Base-by-base conservation (phyloP, 129 eudicot genomes). In the Tanacetum coccineum region DNA sequence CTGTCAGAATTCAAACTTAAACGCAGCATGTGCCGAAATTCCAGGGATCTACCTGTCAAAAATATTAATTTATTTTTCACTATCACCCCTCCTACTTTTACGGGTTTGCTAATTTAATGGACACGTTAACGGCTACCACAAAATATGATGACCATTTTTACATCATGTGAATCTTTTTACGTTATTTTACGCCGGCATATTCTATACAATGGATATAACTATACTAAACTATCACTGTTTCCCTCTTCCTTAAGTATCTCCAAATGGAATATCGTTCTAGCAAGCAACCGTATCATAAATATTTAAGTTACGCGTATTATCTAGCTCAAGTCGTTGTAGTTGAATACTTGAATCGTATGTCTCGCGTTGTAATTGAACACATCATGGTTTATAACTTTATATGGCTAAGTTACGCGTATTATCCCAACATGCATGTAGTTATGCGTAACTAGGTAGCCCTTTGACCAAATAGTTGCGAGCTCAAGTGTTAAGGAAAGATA, bases 11-110 rank as follows among this genome's bases (percentile, higher is more conserved):
- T n/a, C 8, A 67, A 36, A 17, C 70, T 76, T 68, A 75, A 76
- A 68, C 80, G 70, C 59, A 53, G 75, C 75, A 76, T 61, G 75
- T 68, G 80, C 65, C 80, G 75, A 61, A 76, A 76, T 53, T 76
- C 59, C 2, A 51, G 80, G 75, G 50, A 19, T 21, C 47, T 52
- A 70, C n/a, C 75, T 69, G 80, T 68, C 62, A 48, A 25, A 46
- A 25, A 4, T 9, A 45, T 18, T 36, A 59, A 26, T 36, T 10
- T 49, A 19, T 39, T 6, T 21, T 52, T 61, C 80, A 68, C 3
- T 54, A n/a, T 75, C 56, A 52, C 19, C 59, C n/a, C 70, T 19
- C 73, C 70, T 32, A 48, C 17, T 18, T 64, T 63, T 28, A 42
- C 65, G 75, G 74, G 58, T 68, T 68, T 68, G 75, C 80, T 42